Conservation (phyloP, 106 monocot species). For the Apostasia shenzhenica region DNA sequence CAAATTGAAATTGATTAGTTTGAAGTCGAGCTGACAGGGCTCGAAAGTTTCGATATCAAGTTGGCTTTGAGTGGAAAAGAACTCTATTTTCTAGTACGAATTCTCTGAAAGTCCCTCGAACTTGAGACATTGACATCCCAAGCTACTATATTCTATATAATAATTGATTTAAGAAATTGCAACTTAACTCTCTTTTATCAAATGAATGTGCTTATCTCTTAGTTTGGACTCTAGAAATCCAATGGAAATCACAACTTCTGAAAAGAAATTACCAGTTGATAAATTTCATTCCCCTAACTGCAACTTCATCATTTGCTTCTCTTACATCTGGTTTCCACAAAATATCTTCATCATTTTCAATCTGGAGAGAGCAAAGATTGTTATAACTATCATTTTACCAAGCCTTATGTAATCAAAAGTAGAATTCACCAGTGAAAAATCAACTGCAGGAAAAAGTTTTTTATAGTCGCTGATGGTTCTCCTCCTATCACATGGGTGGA, state of each 20-base stretch:
- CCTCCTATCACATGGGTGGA: conserved; percentile 86
- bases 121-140: neutral
- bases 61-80: too few species aligned
- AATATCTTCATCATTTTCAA: conserved; percentile 80
- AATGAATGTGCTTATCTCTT: neutral
- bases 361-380: conserved; percentile 27
- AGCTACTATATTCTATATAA: neutral
- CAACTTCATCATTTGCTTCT: conserved; percentile 61
- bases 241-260: neutral
- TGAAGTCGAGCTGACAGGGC: too few species aligned
- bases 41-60: too few species aligned
- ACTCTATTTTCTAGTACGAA: too few species aligned
- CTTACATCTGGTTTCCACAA: conserved; percentile 69
- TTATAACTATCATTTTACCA: neutral
- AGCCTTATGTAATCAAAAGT: neutral
- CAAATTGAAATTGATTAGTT: too few species aligned
- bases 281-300: conserved; percentile 77
- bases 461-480: conserved; percentile 75
- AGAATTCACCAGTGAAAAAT: conserved; percentile 79
- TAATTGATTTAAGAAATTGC: neutral
- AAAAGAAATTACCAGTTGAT: conserved; percentile 60
- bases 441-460: conserved; percentile 78
- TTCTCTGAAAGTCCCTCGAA: neutral
- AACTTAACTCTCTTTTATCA: neutral
- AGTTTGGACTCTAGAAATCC: neutral